phyloP scores from a whole-genome alignment of 1,284 basidiomycete genomes.

The Cryptococcus sp. region DNA sequence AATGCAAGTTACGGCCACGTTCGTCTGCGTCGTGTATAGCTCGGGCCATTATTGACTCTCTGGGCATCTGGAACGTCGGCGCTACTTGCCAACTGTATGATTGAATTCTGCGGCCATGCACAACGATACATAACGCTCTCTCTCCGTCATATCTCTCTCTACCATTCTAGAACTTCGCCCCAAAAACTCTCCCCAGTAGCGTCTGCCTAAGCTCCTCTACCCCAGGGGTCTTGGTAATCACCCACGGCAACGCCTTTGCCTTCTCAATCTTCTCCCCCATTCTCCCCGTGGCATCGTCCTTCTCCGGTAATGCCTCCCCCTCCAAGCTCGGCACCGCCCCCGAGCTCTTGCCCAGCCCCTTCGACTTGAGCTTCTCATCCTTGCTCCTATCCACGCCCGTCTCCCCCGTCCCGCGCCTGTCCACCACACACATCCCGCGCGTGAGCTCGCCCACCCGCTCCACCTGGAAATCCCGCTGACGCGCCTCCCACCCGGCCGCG shows the following conservation, averaged over 20 bases:
- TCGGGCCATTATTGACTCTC: no score
- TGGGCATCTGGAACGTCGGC: no score
- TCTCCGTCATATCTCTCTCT: no score
- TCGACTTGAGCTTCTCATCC: conserved; percentile 20
- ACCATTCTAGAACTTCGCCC: conserved; percentile 1
- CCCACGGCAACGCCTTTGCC: conserved; percentile 26
- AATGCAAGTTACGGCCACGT: no score
- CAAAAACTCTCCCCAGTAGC: conserved; percentile 46
- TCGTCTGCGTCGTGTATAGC: no score
- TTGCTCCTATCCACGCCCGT: conserved; percentile 29
- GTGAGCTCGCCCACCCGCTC: conserved; percentile 51
- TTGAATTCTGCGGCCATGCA: no score
- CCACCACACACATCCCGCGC: conserved; percentile 52
- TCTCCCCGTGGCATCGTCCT: conserved; percentile 18
- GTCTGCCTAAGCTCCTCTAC: conserved; percentile 30
- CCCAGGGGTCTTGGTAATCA: conserved; percentile 42
- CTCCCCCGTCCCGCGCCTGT: conserved; percentile 46
- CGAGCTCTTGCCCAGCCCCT: conserved; percentile 4
- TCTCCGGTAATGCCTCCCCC: conserved; percentile 4
- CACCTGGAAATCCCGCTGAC: conserved; percentile 45
- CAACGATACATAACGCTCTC: no score
- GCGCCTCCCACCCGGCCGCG: conserved; percentile 37
- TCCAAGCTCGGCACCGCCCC: not conserved
- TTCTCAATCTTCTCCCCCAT: conserved; percentile 21
- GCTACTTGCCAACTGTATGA: no score